Conservation (phyloP, 148 eudicot genomes). For the Polygonum maritimum region DNA sequence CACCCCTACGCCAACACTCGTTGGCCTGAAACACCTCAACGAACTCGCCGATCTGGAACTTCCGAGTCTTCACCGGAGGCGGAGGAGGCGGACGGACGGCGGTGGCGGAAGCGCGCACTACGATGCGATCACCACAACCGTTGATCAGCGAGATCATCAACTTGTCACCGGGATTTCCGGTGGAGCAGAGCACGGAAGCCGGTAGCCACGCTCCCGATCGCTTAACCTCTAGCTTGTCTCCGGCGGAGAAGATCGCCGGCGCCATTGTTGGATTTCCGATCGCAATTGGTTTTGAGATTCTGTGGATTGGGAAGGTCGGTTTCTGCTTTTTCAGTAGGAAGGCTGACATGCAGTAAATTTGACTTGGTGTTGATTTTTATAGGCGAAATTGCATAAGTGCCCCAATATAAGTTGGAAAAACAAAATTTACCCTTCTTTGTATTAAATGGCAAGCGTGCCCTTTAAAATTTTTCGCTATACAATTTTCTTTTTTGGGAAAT, state of each 20-base stretch:
- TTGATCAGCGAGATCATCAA: not conserved
- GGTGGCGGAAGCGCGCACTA: not conserved
- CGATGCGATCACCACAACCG: not conserved
- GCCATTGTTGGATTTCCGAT: not conserved
- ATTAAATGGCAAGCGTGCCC: too few species aligned
- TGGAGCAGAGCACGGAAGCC: not conserved
- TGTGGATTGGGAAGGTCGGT: not conserved
- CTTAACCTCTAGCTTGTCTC: not conserved
- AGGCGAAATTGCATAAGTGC: too few species aligned
- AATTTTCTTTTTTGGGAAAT: too few species aligned
- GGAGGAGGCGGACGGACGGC: not conserved
- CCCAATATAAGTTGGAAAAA: too few species aligned
- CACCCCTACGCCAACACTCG: not conserved
- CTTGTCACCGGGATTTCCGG: not conserved
- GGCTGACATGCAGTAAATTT: not conserved
- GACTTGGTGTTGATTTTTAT: not conserved
- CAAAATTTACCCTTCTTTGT: too few species aligned
- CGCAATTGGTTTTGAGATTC: not conserved
- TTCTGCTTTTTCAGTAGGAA: not conserved
- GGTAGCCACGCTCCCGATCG: not conserved
- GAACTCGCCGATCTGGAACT: not conserved
- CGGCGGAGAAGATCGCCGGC: not conserved
- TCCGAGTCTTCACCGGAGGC: not conserved
- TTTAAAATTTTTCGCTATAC: too few species aligned
- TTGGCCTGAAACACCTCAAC: not conserved